Base-by-base conservation (phyloP, 192 early-diverging fungal genomes). In the Geosiphon pyriformis region DNA sequence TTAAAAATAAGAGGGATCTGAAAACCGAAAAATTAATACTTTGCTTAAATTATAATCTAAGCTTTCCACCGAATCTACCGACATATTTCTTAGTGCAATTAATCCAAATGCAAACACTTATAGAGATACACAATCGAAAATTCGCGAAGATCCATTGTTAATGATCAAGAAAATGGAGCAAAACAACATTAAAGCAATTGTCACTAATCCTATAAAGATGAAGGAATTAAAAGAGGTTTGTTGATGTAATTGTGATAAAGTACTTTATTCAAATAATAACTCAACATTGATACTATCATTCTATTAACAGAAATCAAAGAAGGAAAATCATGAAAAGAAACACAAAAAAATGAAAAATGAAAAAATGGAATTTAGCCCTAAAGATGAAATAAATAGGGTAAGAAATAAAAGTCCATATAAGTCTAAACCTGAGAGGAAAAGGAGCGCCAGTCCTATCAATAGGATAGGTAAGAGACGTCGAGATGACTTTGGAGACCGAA, bases 111-210 rank as follows among this genome's bases (percentile, higher is more conserved):
- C 92, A 23, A 95, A 95, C 71, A 89, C 79, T 27, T 73, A 85
- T 42, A 79, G 87, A 7, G 96, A 98, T 67, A 79, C 86, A 15
- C 83, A 86, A 60, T 76, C 88, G 49, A 98, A 98, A 71, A 82
- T 91, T 25, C 70, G 94, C 55, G 94, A 97, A 70, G 96, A 98
- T 74, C 96, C 96, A 6, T 70, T 98, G 61, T 74, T 94, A 22
- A 84, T 85, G 11, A 97, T 98, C 65, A 93, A 94, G 72, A 80
- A 87, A 60, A 78, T 87, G 32, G 92, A 98, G 71, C 93, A 94
- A 62, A 85, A 78, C 7, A 82, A 86, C 20, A 74, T 96, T 53
- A 84, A 94, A 62, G 23, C 61, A 10, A 63, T 63, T 2, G 46
- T 63, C 18, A 51, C 46, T 31, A 63, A 63, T 51, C 61, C 61